Evolutionary conservation across 2,329 filamentous ascomycete species (phyloP), one percentile per base, ranked within the genome.

Genomic region (Moelleriella libera): DNA sequence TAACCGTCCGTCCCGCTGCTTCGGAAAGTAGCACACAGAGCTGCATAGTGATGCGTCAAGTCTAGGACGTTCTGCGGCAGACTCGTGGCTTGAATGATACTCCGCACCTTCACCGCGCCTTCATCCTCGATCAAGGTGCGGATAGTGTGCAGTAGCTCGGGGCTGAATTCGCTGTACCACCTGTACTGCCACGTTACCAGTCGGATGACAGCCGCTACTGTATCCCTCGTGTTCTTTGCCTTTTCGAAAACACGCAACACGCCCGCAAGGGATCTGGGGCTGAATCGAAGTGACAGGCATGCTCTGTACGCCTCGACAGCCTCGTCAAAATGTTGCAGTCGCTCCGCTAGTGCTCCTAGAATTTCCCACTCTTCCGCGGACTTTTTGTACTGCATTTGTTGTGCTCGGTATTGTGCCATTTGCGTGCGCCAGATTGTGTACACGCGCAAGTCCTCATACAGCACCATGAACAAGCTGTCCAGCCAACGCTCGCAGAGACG

Each of bases 361-460:
- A 98, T 96, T 66, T 98, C 92, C 92, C 92, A 98, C 63, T 98
- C 92, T 55, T 95, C 88, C 2, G 90, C 85, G 1, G 85, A 92
- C 68, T 97, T 98, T 68, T 92, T 92, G 70, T 97, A 98, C 54
- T 94, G 83, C 64, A 95, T 82, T 52, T 90, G 85, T 64, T 97
- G 90, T 47, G 90, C 87, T 28, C 87, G 83, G 62, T 89, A 96
- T 63, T 97, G 90, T 0, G 88, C 86, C 80, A 97, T 92, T 63
- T 98, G 92, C 1, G 92, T 97, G 48, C 92, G 83, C 92, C 92
- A 98, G 64, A 98, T 98, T 10, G 92, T 98, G 71, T 98, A 98
- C 43, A 98, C 90, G 45, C 92, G 86, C 14, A 98, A 76, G 60
- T 98, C 92, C 64, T 98, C 92, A 63, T 98, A 98, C 3, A 98